These are phyloP conservation scores for Bathelium albidoporum DNA, from an alignment of 495 filamentous ascomycete genomes.

Conservation along the genomic window DNA sequence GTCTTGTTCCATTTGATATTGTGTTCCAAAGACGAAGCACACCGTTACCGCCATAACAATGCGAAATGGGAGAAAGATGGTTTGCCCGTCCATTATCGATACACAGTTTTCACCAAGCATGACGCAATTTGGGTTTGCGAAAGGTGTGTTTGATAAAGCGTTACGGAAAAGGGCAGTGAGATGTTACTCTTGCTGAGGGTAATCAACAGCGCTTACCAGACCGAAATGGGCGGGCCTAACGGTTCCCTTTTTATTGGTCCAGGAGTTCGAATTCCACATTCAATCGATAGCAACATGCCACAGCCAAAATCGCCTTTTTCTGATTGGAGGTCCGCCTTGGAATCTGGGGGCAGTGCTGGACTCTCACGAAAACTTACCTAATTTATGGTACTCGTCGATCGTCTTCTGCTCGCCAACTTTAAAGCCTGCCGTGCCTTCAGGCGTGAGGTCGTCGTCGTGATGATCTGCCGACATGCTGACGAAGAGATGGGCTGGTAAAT, in stretches of 20 bases:
- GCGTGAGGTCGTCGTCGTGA: constrained; percentile 72
- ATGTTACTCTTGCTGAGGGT: not conserved
- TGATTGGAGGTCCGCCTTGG: no score
- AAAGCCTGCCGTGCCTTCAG: constrained; percentile 85
- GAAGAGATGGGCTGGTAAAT: not conserved
- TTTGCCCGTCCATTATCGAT: no score
- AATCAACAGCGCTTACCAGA: not conserved
- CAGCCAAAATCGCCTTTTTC: no score
- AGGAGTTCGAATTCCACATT: not conserved
- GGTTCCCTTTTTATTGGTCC: not conserved
- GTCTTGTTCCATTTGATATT: no score
- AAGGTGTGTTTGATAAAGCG: not conserved
- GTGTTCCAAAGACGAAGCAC: no score
- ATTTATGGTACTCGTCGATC: constrained; percentile 77
- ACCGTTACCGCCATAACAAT: no score
- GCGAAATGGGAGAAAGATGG: no score
- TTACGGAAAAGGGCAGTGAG: not conserved
- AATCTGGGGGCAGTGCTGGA: no score
- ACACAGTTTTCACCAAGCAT: not conserved
- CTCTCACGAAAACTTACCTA: no score
- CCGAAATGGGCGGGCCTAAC: not conserved
- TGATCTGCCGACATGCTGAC: constrained; percentile 53
- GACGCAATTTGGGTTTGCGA: not conserved
- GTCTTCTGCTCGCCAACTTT: constrained; percentile 98
- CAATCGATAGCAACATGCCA: no score